Percentiles rank a stretch among this genome's conserved stretches.
Evolutionary conservation across 2,329 filamentous ascomycete genomes (phyloP).

Genomic region (Clarireedia hainanense): DNA sequence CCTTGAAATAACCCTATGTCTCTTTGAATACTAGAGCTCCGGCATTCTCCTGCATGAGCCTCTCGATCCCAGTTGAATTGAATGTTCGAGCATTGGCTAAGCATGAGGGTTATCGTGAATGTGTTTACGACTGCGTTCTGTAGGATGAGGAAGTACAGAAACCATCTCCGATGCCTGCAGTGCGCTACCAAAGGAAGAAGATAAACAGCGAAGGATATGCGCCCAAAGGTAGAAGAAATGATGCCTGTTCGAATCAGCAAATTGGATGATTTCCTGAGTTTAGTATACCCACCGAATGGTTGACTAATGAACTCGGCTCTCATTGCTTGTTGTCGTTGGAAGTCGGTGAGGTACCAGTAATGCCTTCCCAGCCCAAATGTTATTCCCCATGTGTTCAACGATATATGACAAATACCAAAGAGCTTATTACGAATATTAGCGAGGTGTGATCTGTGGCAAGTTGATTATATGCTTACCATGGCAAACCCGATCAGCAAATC

Average conservation of each 20-base stretch:
- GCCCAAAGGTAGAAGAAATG: not conserved
- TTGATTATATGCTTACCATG: not conserved
- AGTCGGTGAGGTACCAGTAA: not conserved
- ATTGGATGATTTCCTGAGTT: not conserved
- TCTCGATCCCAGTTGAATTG: not conserved
- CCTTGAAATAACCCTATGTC: not conserved
- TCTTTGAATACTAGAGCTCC: not conserved
- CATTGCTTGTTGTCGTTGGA: not conserved
- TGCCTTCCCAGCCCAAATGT: not conserved
- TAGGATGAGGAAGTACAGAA: constrained; percentile 1
- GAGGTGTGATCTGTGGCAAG: not conserved
- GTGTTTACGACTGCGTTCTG: not conserved
- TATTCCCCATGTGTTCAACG: constrained; percentile 3
- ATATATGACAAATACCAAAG: constrained; percentile 1
- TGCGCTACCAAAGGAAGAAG: not conserved
- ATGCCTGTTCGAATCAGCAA: not conserved
- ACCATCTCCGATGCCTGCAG: not conserved
- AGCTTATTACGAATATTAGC: not conserved
- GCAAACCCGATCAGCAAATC: not conserved
- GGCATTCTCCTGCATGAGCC: not conserved
- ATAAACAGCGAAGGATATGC: constrained; percentile 2
- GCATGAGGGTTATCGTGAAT: not conserved
- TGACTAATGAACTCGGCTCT: not conserved
- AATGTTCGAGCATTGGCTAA: not conserved
- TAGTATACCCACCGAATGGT: not conserved